Evolutionary conservation across 768 basidiomycete species (phyloP), one percentile per base, ranked within the genome.

Genomic region (Amanita phalloides): DNA sequence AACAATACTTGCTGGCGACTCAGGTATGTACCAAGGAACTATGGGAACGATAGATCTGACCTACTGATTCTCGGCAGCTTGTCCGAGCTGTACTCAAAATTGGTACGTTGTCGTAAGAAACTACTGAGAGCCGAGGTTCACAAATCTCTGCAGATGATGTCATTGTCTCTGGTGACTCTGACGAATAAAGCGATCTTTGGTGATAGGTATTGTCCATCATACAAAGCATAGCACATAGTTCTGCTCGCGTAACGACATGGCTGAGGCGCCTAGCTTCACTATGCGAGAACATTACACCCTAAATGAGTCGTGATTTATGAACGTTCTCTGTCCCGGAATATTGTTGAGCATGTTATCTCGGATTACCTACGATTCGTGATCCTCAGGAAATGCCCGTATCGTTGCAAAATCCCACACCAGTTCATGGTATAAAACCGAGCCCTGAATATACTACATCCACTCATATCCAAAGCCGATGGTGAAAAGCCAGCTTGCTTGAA

Each of bases 1-100:
- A 97, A 63, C 95, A 98, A 63, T 96, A 92, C 69, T 71, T 99
- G 53, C 74, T 99, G 38, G 96, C 96, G n/a, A 97, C 94, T 20
- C 93, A 94, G 78, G 84, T 89, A 54, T 45, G 76, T 62, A 39
- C 21, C 33, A 17, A 25, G 4, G 20, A 23, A 33, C 4, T 21
- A 14, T 26, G 10, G 6, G 6, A 13, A 14, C 14, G 7, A 6
- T 11, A 2, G n/a, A 32, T 46, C 33, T 53, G 23, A 53, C 17
- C 23, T 44, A 42, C 10, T 28, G 5, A 33, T 28, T 51, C 54
- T 55, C 36, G 8, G 37, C 53, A 87, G 82, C 77, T 91, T 54
- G 89, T 91, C 41, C 79, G 89, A 32, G 90, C 89, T 3, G 86
- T 92, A 10, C 75, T 92, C 55, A 92, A 92, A 68, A 92, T 92